Conservation (phyloP, 192 early-diverging fungal species). For the Geranomyces michiganensis region DNA sequence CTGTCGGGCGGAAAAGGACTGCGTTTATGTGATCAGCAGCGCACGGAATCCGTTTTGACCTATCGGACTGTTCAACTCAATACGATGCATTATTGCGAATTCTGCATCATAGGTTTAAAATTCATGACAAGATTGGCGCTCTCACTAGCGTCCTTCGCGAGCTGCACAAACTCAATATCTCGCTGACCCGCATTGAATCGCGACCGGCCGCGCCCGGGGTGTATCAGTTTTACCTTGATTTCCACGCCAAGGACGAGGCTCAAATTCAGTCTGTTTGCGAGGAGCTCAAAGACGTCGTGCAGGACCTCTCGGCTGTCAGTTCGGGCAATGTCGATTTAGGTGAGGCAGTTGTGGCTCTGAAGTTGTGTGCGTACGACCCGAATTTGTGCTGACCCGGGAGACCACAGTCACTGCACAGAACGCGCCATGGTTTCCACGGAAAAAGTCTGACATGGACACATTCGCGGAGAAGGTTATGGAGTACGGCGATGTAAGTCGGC, state of each 20-base stretch:
- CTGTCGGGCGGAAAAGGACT: not conserved
- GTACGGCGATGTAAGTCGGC: conserved; percentile 71
- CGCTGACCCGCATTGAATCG: conserved; percentile 93
- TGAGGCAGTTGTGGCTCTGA: conserved; percentile 23
- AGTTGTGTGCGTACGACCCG: too few species aligned
- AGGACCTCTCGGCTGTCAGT: conserved; percentile 70
- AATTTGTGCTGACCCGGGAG: not conserved
- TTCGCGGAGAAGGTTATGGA: conserved; percentile 91
- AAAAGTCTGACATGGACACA: conserved; percentile 85
- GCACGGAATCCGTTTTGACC: too few species aligned
- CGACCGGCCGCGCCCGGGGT: conserved; percentile 74
- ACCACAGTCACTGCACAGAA: conserved; percentile 32
- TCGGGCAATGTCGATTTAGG: conserved; percentile 50
- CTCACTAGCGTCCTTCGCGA: conserved; percentile 80
- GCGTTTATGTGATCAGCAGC: too few species aligned
- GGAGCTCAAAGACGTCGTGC: conserved; percentile 66
- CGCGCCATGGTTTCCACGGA: conserved; percentile 94
- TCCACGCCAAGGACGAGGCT: conserved; percentile 64
- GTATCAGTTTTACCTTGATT: conserved; percentile 96
- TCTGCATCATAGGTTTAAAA: conserved; percentile 62
- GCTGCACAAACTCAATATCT: conserved; percentile 72
- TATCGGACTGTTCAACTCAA: too few species aligned
- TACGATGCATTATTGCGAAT: not conserved
- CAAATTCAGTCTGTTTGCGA: conserved; percentile 66
- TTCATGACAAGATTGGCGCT: conserved; percentile 82